Conservation (phyloP, 805 yeast species). For the Vanderwaltozyma verrucispora region DNA sequence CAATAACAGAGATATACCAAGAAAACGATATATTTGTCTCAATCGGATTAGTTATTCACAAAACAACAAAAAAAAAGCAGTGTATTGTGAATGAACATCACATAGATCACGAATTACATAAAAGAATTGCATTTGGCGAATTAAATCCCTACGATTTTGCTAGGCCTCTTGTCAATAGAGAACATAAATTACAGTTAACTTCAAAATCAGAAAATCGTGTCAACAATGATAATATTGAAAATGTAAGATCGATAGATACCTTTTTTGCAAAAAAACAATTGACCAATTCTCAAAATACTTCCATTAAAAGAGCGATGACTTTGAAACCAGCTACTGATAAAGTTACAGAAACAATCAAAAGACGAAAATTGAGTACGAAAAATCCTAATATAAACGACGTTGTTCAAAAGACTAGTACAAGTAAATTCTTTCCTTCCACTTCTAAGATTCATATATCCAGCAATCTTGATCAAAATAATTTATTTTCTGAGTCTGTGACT, state of each 20-base stretch:
- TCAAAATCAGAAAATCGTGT: constrained; percentile 15
- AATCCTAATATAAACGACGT: background rate
- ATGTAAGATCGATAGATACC: constrained; percentile 12
- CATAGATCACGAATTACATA: constrained; percentile 39
- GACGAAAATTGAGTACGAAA: constrained; percentile 12
- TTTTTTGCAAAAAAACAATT: constrained; percentile 11
- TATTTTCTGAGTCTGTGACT: too few relatives aligned
- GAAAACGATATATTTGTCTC: constrained; percentile 28
- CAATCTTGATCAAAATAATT: too few relatives aligned
- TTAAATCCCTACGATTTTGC: constrained; percentile 45
- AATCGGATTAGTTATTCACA: constrained; percentile 30
- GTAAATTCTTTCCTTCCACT: constrained; percentile 2
- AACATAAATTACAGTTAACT: constrained; percentile 17
- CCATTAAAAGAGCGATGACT: background rate
- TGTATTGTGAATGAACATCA: constrained; percentile 23
- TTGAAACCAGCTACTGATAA: constrained; percentile 7
- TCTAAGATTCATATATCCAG: too few relatives aligned
- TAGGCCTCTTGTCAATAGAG: constrained; percentile 28
- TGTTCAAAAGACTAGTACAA: background rate
- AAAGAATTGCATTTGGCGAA: constrained; percentile 50
- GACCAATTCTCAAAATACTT: too few relatives aligned
- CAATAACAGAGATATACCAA: constrained; percentile 4
- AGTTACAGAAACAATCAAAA: constrained; percentile 13
- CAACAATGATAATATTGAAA: too few relatives aligned
- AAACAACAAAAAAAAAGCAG: constrained; percentile 8